A percentile compares a stretch with the other conserved stretches of the same genome.
These are phyloP conservation scores for Metarhizium humberi DNA, from an alignment of 2,329 filamentous ascomycete genomes.

Conservation along the genomic window DNA sequence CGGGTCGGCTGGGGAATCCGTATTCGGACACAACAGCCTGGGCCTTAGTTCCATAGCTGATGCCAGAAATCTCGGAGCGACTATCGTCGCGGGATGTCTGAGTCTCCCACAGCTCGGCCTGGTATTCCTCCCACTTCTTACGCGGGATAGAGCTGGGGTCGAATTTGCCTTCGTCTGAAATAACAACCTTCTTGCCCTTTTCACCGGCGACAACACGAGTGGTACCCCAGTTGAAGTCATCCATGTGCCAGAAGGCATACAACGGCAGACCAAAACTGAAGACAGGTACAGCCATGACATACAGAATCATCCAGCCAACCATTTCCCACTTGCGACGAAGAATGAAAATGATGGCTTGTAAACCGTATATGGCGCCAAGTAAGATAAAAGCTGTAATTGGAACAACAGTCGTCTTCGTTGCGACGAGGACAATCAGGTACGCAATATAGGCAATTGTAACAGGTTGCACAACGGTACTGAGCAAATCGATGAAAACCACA, in stretches of 20 bases:
- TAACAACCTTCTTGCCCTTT: constrained; percentile 81
- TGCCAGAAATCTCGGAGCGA: constrained; percentile 82
- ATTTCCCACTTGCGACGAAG: constrained; percentile 97
- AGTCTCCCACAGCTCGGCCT: constrained; percentile 93
- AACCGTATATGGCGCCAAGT: constrained; percentile 89
- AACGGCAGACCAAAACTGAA: constrained; percentile 86
- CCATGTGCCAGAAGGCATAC: constrained; percentile 99
- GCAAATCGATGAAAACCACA: constrained; percentile 85
- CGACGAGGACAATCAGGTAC: constrained; percentile 75
- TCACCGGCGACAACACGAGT: constrained; percentile 95
- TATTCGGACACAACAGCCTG: constrained; percentile 60
- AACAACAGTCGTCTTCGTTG: constrained; percentile 51
- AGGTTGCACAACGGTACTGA: constrained; percentile 86
- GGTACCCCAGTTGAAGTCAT: constrained; percentile 99
- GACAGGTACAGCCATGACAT: constrained; percentile 81
- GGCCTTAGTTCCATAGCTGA: constrained; percentile 86
- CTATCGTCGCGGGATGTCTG: constrained; percentile 76
- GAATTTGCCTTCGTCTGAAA: constrained; percentile 96
- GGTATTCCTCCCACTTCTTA: constrained; percentile 99
- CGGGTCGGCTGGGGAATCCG: constrained; percentile 49
- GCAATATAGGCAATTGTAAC: constrained; percentile 83
- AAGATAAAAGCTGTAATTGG: constrained; percentile 84
- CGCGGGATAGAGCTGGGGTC: constrained; percentile 85
- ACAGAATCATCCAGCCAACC: constrained; percentile 98
- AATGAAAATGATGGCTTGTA: constrained; percentile 96